Evolutionary conservation across 2,329 filamentous ascomycete species (phyloP).

Genomic region (Botrytis elliptica): DNA sequence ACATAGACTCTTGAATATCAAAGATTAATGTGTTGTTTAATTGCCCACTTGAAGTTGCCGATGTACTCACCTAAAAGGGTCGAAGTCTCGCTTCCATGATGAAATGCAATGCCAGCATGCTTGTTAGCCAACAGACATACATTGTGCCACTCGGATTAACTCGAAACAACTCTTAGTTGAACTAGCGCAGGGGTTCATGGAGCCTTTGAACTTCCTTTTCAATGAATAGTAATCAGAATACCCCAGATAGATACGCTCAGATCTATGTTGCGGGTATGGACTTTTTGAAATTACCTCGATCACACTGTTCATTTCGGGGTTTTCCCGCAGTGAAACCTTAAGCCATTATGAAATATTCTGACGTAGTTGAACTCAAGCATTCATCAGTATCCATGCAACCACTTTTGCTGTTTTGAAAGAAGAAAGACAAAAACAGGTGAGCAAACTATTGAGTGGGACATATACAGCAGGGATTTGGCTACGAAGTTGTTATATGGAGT

Average conservation of each 20-base stretch:
- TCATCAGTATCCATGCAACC: background rate
- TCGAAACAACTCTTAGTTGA: background rate
- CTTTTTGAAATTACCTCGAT: background rate
- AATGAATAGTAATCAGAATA: background rate
- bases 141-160: background rate
- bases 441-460: background rate
- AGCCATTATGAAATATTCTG: background rate
- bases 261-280: background rate
- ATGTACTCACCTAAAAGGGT: background rate
- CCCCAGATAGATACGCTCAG: background rate
- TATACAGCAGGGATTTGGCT: background rate
- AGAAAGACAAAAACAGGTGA: background rate
- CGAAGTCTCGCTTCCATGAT: background rate
- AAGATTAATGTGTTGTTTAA: background rate
- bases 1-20: background rate
- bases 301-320: background rate
- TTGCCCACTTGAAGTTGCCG: background rate
- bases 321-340: background rate
- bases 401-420: background rate
- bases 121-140: background rate
- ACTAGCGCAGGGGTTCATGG: background rate
- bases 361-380: background rate
- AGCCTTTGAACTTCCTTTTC: background rate
- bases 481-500: background rate
- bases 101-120: background rate